Conservation (phyloP, 1,284 basidiomycete species). For the Takashimella koratensis region DNA sequence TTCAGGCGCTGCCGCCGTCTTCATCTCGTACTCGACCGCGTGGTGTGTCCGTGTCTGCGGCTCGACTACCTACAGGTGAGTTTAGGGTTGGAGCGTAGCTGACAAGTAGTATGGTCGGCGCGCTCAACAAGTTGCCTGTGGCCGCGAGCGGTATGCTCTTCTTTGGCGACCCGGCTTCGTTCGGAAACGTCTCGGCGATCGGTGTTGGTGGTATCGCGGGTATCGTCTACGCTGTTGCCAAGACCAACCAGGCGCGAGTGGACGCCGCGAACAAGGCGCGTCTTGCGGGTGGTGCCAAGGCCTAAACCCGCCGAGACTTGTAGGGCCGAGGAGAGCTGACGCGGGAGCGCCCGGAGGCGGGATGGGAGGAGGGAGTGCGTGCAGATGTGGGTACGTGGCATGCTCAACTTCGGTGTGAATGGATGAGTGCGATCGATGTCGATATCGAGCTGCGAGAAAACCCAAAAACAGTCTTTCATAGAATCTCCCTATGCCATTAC, state of each 20-base stretch:
- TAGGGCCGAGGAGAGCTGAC: too few relatives aligned
- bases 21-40: slow-evolving; percentile 96
- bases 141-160: slow-evolving; percentile 95
- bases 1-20: slow-evolving; percentile 93
- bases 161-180: slow-evolving; percentile 83
- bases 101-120: slow-evolving; percentile 86
- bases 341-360: too few relatives aligned
- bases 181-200: slow-evolving; percentile 85
- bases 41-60: slow-evolving; percentile 97
- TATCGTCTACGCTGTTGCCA: slow-evolving; percentile 80
- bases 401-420: too few relatives aligned
- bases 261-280: slow-evolving; percentile 35
- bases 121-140: slow-evolving; percentile 96
- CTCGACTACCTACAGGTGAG: slow-evolving; percentile 88
- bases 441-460: too few relatives aligned
- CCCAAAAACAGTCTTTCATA: too few relatives aligned
- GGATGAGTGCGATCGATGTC: too few relatives aligned
- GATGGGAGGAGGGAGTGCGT: not conserved
- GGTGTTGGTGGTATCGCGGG: slow-evolving; percentile 88
- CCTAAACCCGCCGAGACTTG: too few relatives aligned
- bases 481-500: too few relatives aligned
- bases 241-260: slow-evolving; percentile 52
- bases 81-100: not conserved
- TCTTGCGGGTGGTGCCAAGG: slow-evolving; percentile 22
- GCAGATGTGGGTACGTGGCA: too few relatives aligned